Base-by-base conservation (phyloP, 2,329 filamentous ascomycete genomes). In the Periconia sp. region DNA sequence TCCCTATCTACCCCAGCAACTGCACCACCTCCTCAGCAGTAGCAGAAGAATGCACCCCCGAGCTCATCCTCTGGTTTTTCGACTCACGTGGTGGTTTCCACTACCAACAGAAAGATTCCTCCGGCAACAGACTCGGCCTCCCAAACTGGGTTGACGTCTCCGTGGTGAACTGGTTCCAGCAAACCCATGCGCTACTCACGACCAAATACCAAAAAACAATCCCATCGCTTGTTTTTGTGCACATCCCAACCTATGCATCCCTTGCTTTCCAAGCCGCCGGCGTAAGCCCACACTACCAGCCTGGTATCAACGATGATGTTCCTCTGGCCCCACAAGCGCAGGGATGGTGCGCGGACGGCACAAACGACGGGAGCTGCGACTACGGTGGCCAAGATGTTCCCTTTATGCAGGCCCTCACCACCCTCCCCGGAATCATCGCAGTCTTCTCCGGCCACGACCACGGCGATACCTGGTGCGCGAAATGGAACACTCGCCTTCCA, bases 41-140 rank as follows among this genome's bases (percentile, higher is more conserved):
- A 37, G 15, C 33, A 37, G 33, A 37, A 37, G 14, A 47, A n/a
- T 52, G 50, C 30, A 33, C 42, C 11, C 46, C 55, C 6, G 77
- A 48, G 49, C 78, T 81, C 0, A 61, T 90, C 0, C 74, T 90
- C 1, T 90, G 86, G 85, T 90, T 89, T 72, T 89, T 90, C 62
- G 87, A 90, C 63, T 56, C 52, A 18, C 48, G 47, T 19, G 56
- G 54, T 41, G 59, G 59, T 8, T 40, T 37, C 14, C 17, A 18
- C 6, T 57, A 52, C 18, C 47, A 49, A 45, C 53, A 50, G 50
- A 51, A 52, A 43, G 43, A 48, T 18, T 37, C 37, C n/a, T 41
- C 18, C 7, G 51, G 51, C 18, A 33, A 45, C 8, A 46, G 50
- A 37, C 50, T 48, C 17, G 50, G 50, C 13, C 50, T 43, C 18